Base-by-base conservation (phyloP, 208 protist species). In the Histomonas meleagridis region DNA sequence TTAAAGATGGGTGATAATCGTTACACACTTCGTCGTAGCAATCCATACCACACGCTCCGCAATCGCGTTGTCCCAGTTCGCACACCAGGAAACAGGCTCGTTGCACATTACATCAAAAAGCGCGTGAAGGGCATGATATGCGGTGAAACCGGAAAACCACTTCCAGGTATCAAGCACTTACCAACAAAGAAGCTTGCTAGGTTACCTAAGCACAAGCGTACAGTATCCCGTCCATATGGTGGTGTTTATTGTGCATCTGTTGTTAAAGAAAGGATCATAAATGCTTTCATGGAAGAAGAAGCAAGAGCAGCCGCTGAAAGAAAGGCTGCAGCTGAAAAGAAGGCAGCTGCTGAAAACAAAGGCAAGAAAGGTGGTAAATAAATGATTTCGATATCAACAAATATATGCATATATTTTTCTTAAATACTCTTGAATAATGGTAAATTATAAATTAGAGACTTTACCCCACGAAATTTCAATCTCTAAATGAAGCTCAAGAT, bases 281-380 rank as follows among this genome's bases (percentile, higher is more conserved):
- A 46, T 18, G 70, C 70, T 49, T 79, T 79, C 70, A 79, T 79
- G 70, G 70, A 79, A 35, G 70, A 79, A 43, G 70, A 79, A 79
- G 70, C 70, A 18, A 32, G 40, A n/a, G 70, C 70, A 46, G 70
- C 70, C 49, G 40, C 46, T 18, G 70, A 79, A 35, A 23, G 40
- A 28, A 79, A 79, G 70, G 53, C 7, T 21, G 7, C 18, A 57
- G 53, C 53, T 18, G 53, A 57, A 57, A 57, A 57, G 53, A 57
- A 18, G 18, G 10, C 40, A 21, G 70, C 70, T 79, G 23, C 46
- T n/a, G 70, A 79, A 35, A 14, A 46, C 10, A n/a, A n/a, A n/a
- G n/a, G n/a, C n/a, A 79, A 79, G 65, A 69, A 69, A 40, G 49
- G 40, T 32, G 70, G 70, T 35, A 79, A 79, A 5, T 79, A 79